Conservation (phyloP, 176 grass and related monocot genomes). For the Stipa capillata region DNA sequence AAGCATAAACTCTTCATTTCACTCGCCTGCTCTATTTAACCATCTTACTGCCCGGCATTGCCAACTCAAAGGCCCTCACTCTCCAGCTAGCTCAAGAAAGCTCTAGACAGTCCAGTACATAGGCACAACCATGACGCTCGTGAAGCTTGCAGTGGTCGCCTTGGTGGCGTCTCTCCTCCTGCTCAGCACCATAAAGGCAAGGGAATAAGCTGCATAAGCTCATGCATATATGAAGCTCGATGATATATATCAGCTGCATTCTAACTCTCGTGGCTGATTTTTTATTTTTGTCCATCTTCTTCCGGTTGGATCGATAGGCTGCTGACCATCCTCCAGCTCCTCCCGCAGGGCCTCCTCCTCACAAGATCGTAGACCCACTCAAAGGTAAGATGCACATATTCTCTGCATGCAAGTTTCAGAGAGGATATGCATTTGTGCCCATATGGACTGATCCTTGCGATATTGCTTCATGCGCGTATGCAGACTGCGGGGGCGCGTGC, state of each 20-base stretch:
- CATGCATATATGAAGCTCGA: too few relatives aligned
- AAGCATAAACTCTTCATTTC: neutral
- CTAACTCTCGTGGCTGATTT: neutral
- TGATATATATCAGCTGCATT: neutral
- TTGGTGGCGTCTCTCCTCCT: constrained; percentile 44
- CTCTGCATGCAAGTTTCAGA: neutral
- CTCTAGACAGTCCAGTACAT: neutral
- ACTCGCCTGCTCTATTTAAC: constrained; percentile 40
- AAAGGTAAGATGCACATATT: constrained; percentile 48
- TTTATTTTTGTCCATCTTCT: neutral
- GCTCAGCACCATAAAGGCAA: constrained; percentile 40
- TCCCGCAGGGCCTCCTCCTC: constrained; percentile 39
- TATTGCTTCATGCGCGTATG: neutral
- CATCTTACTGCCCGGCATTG: neutral
- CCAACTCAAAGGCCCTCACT: neutral
- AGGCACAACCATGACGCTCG: constrained; percentile 34
- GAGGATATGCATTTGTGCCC: too few relatives aligned
- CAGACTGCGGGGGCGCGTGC: constrained; percentile 78
- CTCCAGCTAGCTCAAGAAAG: constrained; percentile 13
- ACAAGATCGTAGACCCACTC: constrained; percentile 45
- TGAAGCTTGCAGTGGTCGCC: constrained; percentile 20
- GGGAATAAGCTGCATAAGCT: too few relatives aligned
- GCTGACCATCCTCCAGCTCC: constrained; percentile 31
- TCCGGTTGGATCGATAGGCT: neutral
- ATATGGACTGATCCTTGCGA: neutral